Evolutionary conservation across 371 early-diverging fungal species (phyloP).

Genomic region (Mucor piriformis): DNA sequence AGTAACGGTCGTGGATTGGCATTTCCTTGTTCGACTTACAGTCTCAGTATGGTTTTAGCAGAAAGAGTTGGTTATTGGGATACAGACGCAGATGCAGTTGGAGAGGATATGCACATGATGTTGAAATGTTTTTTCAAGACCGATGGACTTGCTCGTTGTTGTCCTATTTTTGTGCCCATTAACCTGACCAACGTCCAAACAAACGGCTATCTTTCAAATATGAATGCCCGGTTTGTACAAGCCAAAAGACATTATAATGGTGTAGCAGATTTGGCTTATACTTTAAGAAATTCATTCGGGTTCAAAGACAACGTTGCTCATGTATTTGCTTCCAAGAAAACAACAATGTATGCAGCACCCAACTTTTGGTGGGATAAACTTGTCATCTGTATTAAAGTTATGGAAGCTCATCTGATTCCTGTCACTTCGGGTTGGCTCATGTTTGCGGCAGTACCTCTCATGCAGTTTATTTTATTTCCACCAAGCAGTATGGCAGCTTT

Average conservation of each 20-base stretch:
- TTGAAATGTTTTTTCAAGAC: constrained; percentile 79
- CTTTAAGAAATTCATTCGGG: constrained; percentile 38
- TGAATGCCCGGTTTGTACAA: constrained; percentile 70
- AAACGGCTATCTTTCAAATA: constrained; percentile 56
- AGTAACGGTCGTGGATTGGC: constrained; percentile 64
- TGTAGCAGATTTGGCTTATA: constrained; percentile 54
- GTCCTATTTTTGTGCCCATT: constrained; percentile 75
- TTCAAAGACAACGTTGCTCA: constrained; percentile 16
- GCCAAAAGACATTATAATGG: constrained; percentile 70
- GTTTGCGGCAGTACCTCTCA: constrained; percentile 58
- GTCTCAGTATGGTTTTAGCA: constrained; percentile 73
- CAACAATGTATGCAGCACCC: constrained; percentile 40
- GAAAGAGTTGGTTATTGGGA: constrained; percentile 81
- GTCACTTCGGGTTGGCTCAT: constrained; percentile 57
- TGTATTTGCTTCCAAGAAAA: constrained; percentile 36
- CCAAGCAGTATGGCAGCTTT: constrained; percentile 38
- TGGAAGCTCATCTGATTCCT: constrained; percentile 59
- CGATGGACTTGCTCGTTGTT: constrained; percentile 62
- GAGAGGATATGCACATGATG: constrained; percentile 88
- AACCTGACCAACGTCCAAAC: constrained; percentile 77
- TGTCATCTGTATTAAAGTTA: constrained; percentile 44
- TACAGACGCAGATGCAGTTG: constrained; percentile 77
- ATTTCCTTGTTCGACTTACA: constrained; percentile 80
- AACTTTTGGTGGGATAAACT: constrained; percentile 38
- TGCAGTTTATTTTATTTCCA: constrained; percentile 53